Base-by-base conservation (phyloP, 257 asterid genomes). In the Salvia splendens region DNA sequence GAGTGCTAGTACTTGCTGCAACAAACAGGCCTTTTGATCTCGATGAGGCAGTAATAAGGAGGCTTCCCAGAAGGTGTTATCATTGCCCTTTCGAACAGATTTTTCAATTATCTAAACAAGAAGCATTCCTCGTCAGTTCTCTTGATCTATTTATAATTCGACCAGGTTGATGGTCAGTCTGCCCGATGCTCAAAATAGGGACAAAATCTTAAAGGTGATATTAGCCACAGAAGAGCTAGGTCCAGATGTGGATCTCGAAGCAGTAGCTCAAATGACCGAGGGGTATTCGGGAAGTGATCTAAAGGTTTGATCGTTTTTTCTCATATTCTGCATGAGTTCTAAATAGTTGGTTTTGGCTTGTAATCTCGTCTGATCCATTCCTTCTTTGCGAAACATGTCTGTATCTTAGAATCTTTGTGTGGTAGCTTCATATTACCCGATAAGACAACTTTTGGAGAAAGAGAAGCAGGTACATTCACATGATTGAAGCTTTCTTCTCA, bases 381-480 rank as follows among this genome's bases (percentile, higher is more conserved):
- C 52, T 45, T 12, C 14, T 65, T 58, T 58, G 5, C 48, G 30
- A 49, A 36, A 54, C 1, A 5, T 67, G 16, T 54, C 40, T 45
- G 16, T 60, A 67, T 60, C 64, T 65, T 89, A 88, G 97, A 91
- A 91, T 83, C 85, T 91, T 1, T 88, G 95, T 51, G 92, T 85
- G 65, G 78, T 88, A 41, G 94, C 94, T 74, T 96, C 96, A 15
- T 84, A 91, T 80, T 83, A 88, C 78, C 96, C 97, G 46, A 86
- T 91, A 56, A 74, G 96, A 84, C 95, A 91, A 66, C 75, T 91
- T 77, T 69, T 91, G 76, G 94, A 83, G 83, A 82, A 81, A 81
- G 97, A 91, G 75, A 87, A 91, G 82, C 81, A 86, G 95, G 97
- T 88, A 64, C 54, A 75, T 49, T 9, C 20, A 16, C 45, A 1